Conservation (phyloP, 495 filamentous ascomycete genomes). For the Penicillium pulvis region DNA sequence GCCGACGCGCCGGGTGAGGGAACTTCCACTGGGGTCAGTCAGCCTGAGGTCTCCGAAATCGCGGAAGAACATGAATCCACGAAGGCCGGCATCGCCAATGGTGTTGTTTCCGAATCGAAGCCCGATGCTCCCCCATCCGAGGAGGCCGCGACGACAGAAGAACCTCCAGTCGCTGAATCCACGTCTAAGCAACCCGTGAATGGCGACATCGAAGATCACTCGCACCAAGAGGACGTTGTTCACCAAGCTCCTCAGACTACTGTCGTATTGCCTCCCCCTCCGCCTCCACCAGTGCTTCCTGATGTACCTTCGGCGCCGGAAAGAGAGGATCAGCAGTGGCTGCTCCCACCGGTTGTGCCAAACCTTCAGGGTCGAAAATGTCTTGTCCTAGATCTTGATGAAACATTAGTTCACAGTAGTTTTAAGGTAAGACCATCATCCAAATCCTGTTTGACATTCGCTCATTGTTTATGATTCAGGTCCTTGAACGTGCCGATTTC, state of each 20-base stretch:
- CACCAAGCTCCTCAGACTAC: constrained; percentile 30
- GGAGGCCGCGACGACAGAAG: constrained; percentile 14
- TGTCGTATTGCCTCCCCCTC: constrained; percentile 58
- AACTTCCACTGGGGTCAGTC: constrained; percentile 15
- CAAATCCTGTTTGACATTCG: neutral
- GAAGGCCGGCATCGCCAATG: constrained; percentile 8
- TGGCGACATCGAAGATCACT: constrained; percentile 19
- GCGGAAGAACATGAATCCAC: constrained; percentile 4
- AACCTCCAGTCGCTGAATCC: constrained; percentile 14
- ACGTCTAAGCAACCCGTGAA: constrained; percentile 12
- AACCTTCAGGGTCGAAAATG: constrained; percentile 87
- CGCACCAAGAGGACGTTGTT: constrained; percentile 33
- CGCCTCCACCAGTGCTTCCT: constrained; percentile 48
- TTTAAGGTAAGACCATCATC: constrained; percentile 74
- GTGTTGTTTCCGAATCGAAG: constrained; percentile 18
- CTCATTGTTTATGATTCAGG: constrained; percentile 55
- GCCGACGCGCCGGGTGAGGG: constrained; percentile 32
- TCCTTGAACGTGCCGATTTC: constrained; percentile 97
- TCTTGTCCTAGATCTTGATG: constrained; percentile 92
- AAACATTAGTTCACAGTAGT: constrained; percentile 98
- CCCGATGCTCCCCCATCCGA: constrained; percentile 13
- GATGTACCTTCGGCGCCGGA: constrained; percentile 33
- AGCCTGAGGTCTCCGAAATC: constrained; percentile 17
- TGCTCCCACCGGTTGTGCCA: constrained; percentile 77
- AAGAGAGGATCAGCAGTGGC: constrained; percentile 60